Base-by-base conservation (phyloP, 192 early-diverging fungal genomes). In the Coemansia umbellata region DNA sequence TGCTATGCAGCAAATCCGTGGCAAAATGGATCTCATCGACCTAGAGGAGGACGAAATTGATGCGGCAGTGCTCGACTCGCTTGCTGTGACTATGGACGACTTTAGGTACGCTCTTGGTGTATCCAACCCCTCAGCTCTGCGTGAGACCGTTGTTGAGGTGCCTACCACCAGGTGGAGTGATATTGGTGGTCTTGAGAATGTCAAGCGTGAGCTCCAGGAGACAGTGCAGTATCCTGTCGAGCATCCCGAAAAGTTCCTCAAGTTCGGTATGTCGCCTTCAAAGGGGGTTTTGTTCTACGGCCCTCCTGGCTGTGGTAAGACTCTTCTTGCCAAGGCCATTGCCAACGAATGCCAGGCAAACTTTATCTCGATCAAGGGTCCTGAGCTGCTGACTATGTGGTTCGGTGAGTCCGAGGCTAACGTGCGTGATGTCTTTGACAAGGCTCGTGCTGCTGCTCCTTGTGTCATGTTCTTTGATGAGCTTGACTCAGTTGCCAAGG, bases 401-500 rank as follows among this genome's bases (percentile, higher is more conserved):
- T 96, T 99, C 64, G 96, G 96, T 76, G 96, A 99, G 74, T 96
- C 94, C 7, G 96, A 99, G 71, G 94, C 95, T 54, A 97, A 97
- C 61, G 96, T 97, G 33, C 93, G 96, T 47, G 93, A 97, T 73
- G 94, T 99, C 31, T 99, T 99, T 81, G 94, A 97, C 80, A 95
- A 96, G 82, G 96, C 94, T 14, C 87, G 95, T 53, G 91, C 94
- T 3, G 95, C 94, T 26, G 89, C 94, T 9, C 96, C 96, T 26
- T 99, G 96, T 75, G 96, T 99, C 24, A 93, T 99, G 93, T 99
- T 99, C 91, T 99, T 99, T 84, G 96, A 99, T 55, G 96, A 99
- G 80, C 75, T 99, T 64, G 96, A 99, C 79, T 95, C 93, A 28
- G 87, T 97, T 65, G 94, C 94, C 67, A 96, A 96, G 80, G 85